phyloP scores from a whole-genome alignment of 108 stramenopile species.

The Pseudonitzschia pungens region DNA sequence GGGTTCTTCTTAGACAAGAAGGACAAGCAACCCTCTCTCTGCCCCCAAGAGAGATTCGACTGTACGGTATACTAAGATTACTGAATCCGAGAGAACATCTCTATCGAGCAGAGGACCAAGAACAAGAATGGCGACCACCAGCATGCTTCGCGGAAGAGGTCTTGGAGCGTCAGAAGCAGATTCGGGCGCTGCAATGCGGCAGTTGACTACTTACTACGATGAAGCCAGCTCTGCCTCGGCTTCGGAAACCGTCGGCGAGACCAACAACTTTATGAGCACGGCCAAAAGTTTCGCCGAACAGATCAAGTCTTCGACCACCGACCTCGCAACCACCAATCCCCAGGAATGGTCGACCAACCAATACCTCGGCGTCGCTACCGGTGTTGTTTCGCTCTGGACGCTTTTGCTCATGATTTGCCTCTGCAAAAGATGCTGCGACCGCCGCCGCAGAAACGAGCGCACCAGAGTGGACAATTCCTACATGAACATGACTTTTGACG shows the following conservation, averaged over 20 bases:
- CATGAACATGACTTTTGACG: conserved; percentile 2
- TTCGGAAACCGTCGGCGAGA: neutral
- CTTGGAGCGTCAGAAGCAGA: neutral
- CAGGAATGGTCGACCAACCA: neutral
- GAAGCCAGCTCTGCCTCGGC: neutral
- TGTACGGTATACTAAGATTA: no score
- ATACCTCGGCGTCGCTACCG: neutral
- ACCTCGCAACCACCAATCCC: neutral
- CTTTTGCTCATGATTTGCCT: neutral
- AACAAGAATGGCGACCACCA: neutral
- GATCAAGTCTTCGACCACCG: neutral
- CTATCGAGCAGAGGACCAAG: neutral
- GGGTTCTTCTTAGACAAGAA: no score
- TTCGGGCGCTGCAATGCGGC: neutral
- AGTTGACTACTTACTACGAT: neutral
- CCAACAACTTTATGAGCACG: neutral
- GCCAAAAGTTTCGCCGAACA: neutral
- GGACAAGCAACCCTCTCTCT: no score
- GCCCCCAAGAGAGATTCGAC: no score
- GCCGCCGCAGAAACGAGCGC: neutral
- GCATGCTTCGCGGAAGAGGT: neutral
- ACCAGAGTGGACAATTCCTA: neutral
- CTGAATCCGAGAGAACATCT: neutral
- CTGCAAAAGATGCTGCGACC: neutral
- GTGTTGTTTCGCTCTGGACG: neutral